phyloP scores from a whole-genome alignment of 176 grass and related monocot genomes.

The Phyllostachys edulis region DNA sequence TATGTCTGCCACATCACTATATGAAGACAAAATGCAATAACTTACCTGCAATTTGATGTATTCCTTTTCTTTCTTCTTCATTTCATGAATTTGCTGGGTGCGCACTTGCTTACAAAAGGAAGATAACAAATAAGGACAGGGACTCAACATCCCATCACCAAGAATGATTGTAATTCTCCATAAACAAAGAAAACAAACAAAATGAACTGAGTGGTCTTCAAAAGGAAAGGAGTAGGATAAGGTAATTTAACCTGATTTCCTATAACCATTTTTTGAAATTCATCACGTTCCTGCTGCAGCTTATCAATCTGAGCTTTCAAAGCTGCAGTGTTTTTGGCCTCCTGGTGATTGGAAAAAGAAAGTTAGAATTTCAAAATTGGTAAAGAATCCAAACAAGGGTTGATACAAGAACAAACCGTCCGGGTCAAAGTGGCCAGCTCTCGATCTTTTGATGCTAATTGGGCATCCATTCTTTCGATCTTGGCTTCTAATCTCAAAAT shows the following conservation, averaged over 20 bases:
- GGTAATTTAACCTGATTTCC: slow-evolving; percentile 79
- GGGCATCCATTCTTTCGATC: slow-evolving; percentile 96
- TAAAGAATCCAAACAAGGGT: slow-evolving; percentile 19
- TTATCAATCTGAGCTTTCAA: slow-evolving; percentile 97
- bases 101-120: slow-evolving; percentile 82
- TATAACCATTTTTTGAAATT: slow-evolving; percentile 99
- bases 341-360: slow-evolving; percentile 48
- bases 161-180: not conserved
- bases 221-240: not conserved
- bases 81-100: slow-evolving; percentile 97
- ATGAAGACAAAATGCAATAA: slow-evolving; percentile 19
- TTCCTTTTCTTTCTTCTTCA: slow-evolving; percentile 99
- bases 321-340: slow-evolving; percentile 79
- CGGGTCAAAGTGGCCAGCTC: slow-evolving; percentile 88
- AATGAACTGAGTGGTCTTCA: not conserved
- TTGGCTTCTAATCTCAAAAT: slow-evolving; percentile 94
- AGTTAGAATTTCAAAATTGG: slow-evolving; percentile 28
- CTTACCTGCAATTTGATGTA: slow-evolving; percentile 94
- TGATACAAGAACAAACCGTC: slow-evolving; percentile 48
- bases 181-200: slow-evolving; percentile 16
- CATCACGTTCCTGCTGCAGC: slow-evolving; percentile 91
- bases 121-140: slow-evolving; percentile 20
- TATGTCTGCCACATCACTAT: not conserved
- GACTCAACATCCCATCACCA: not conserved
- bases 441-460: slow-evolving; percentile 88